These are phyloP conservation scores for Talaromyces sp. DNA, from an alignment of 2,329 filamentous ascomycete species.

Conservation along the genomic window DNA sequence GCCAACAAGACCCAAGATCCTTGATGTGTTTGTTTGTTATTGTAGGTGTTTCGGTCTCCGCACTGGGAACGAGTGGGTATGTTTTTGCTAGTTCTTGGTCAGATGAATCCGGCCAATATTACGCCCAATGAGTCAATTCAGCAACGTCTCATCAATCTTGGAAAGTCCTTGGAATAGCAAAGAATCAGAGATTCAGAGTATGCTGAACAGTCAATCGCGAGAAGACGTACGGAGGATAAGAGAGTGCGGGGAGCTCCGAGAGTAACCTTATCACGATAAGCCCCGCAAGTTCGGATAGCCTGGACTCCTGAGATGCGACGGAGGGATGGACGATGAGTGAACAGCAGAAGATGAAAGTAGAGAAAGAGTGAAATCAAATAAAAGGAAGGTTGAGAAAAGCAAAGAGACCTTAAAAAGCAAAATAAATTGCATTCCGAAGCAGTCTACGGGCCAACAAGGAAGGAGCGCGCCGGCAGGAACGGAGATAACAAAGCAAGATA, in stretches of 20 bases:
- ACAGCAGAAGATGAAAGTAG: neutral
- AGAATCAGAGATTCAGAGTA: neutral
- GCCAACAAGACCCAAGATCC: neutral
- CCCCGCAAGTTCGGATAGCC: slow-evolving; percentile 12
- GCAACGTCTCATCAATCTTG: neutral
- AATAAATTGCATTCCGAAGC: neutral
- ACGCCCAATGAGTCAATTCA: neutral
- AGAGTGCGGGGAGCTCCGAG: slow-evolving; percentile 17
- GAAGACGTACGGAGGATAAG: neutral
- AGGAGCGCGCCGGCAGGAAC: neutral
- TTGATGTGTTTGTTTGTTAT: no score
- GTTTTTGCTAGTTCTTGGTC: neutral
- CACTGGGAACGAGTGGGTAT: neutral
- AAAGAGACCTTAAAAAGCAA: neutral
- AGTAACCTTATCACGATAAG: slow-evolving; percentile 18
- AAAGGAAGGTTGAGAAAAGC: neutral
- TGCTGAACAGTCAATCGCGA: neutral
- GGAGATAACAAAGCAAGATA: slow-evolving; percentile 11
- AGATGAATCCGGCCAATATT: neutral
- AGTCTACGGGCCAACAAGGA: neutral
- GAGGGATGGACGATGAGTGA: neutral
- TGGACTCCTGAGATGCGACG: neutral
- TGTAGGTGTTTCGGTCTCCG: neutral
- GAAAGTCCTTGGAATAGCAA: neutral
- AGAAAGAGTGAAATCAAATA: neutral